Evolutionary conservation across 352 stramenopile species (phyloP).

Genomic region (Phytophthora lateralis): DNA sequence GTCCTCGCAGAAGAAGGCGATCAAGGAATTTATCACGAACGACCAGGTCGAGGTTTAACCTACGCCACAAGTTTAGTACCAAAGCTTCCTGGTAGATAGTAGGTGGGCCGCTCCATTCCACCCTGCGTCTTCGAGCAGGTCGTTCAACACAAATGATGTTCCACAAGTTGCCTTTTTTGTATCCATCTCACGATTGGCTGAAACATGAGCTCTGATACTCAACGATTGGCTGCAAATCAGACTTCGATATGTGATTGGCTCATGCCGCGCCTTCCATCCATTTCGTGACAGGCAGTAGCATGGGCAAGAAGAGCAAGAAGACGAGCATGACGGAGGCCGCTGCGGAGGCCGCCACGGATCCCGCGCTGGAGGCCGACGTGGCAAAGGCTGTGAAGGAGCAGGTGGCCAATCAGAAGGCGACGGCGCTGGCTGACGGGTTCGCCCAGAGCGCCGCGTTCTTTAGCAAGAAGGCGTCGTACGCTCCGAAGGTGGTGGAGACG

Average conservation of each 20-base stretch:
- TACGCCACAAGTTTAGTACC: background rate
- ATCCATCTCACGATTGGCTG: conserved; percentile 1
- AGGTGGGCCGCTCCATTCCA: no score
- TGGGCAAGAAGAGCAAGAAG: conserved; percentile 50
- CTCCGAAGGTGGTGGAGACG: conserved; percentile 14
- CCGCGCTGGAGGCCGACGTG: conserved; percentile 17
- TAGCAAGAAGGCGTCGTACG: conserved; percentile 70
- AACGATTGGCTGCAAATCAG: background rate
- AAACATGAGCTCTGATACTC: background rate
- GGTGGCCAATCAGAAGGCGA: conserved; percentile 26
- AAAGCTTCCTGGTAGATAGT: background rate
- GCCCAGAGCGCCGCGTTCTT: conserved; percentile 66
- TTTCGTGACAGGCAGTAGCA: conserved; percentile 36
- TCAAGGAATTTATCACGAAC: conserved; percentile 81
- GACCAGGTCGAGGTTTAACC: conserved; percentile 30
- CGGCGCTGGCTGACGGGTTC: conserved; percentile 56
- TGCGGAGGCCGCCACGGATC: conserved; percentile 5
- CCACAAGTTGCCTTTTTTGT: conserved; percentile 11
- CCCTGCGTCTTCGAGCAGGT: background rate
- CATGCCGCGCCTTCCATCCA: conserved; percentile 39
- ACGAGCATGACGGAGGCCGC: conserved; percentile 11
- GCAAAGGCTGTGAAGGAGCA: conserved; percentile 31
- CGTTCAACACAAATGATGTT: background rate
- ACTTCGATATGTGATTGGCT: conserved; percentile 11
- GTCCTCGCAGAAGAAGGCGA: conserved; percentile 72